Conservation (phyloP, 257 asterid genomes). For the Voacanga thouarsii region DNA sequence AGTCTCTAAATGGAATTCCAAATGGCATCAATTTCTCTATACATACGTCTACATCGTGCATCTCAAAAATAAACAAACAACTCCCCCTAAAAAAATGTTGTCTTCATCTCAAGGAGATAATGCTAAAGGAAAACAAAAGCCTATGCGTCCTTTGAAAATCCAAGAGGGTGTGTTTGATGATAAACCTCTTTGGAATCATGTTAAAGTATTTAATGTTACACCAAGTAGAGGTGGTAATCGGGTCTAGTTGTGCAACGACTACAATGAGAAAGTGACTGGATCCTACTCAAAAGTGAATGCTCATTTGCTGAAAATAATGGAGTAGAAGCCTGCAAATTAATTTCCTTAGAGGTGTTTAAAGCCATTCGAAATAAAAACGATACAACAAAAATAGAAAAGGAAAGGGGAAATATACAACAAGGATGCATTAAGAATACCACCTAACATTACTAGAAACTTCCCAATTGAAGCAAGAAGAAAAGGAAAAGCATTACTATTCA, state of each 20-base stretch:
- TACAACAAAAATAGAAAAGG: neutral
- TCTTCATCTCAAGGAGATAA: too few species aligned
- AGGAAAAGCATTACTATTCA: neutral
- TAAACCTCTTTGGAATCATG: constrained; percentile 2
- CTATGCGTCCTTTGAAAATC: too few species aligned
- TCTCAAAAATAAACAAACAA: too few species aligned
- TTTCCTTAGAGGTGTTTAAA: neutral
- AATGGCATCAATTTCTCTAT: too few species aligned
- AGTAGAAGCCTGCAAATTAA: neutral
- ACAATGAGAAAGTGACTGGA: neutral
- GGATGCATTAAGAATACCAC: neutral
- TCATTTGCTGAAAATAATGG: neutral
- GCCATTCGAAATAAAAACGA: neutral
- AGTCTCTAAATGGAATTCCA: too few species aligned
- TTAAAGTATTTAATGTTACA: neutral
- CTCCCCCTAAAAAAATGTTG: too few species aligned
- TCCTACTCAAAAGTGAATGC: constrained; percentile 8
- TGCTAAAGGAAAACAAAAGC: too few species aligned
- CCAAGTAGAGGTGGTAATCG: neutral
- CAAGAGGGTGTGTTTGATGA: too few species aligned
- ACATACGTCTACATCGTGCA: too few species aligned
- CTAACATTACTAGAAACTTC: neutral
- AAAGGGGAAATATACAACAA: neutral
- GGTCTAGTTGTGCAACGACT: neutral
- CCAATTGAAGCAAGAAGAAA: neutral